Evolutionary conservation across 192 early-diverging fungal genomes (phyloP).

Genomic region (Backusella australiensis): DNA sequence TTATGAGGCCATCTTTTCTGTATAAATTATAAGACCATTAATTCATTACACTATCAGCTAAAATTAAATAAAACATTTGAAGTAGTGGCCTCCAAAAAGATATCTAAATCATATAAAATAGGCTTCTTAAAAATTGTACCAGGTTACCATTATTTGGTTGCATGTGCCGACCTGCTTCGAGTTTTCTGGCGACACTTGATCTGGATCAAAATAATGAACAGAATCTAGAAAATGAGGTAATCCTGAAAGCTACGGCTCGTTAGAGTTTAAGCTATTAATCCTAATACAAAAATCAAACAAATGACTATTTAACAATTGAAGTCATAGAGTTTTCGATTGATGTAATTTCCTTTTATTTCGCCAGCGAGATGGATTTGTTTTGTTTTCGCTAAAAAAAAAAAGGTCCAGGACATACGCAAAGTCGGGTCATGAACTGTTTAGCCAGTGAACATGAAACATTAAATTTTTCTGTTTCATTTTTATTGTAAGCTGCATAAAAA

Average conservation of each 20-base stretch:
- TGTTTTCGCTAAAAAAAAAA: background rate
- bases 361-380: background rate
- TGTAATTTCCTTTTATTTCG: background rate
- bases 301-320: background rate
- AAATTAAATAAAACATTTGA: too few species aligned
- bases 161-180: too few species aligned
- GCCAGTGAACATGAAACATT: constrained; percentile 1
- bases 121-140: too few species aligned
- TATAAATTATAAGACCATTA: too few species aligned
- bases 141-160: too few species aligned
- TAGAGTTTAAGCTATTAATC: background rate
- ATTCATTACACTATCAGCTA: too few species aligned
- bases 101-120: too few species aligned
- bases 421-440: background rate
- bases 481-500: background rate
- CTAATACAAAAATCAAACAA: background rate
- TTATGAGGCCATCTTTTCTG: too few species aligned
- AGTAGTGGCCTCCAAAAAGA: too few species aligned
- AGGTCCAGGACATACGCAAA: background rate
- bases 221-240: too few species aligned
- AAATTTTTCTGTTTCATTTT: background rate
- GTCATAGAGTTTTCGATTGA: background rate
- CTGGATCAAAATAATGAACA: too few species aligned
- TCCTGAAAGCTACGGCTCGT: background rate
- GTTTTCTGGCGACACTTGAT: too few species aligned